These are phyloP conservation scores for Periconia macrospinosa DNA, from an alignment of 2,329 filamentous ascomycete species.

Conservation along the genomic window DNA sequence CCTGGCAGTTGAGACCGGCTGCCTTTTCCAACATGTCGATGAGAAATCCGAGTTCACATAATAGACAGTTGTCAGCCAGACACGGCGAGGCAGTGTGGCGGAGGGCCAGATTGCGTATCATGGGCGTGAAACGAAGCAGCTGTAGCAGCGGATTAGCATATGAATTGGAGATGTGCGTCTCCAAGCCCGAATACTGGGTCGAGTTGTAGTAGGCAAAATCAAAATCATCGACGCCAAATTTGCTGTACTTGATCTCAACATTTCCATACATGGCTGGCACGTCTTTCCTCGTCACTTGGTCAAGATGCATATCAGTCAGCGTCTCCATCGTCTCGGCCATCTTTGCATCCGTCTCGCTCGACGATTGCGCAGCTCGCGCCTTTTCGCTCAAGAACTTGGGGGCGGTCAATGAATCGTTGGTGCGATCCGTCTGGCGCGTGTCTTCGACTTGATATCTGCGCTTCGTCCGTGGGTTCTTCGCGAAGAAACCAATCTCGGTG, in stretches of 20 bases:
- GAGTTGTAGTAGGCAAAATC: conserved; percentile 99
- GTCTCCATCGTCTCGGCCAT: conserved; percentile 62
- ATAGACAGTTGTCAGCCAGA: conserved; percentile 76
- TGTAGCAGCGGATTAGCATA: conserved; percentile 93
- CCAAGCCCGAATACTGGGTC: conserved; percentile 85
- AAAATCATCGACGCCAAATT: conserved; percentile 98
- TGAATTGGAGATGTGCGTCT: conserved; percentile 95
- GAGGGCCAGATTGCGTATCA: conserved; percentile 84
- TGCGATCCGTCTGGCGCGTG: conserved; percentile 64
- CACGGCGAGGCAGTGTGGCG: conserved; percentile 88
- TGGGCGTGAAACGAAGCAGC: conserved; percentile 85
- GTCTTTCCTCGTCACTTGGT: conserved; percentile 73
- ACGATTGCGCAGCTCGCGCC: conserved; percentile 63
- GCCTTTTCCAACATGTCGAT: conserved; percentile 99
- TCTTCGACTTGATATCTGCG: conserved; percentile 83
- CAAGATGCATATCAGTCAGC: conserved; percentile 69
- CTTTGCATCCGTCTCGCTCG: conserved; percentile 32
- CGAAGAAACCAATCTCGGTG: conserved; percentile 76
- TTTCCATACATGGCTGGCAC: conserved; percentile 88
- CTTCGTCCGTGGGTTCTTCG: conserved; percentile 72
- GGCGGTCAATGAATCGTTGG: conserved; percentile 66
- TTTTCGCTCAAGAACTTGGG: conserved; percentile 97
- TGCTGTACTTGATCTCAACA: conserved; percentile 98
- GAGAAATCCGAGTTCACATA: conserved; percentile 93
- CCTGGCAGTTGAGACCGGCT: conserved; percentile 89